Conservation (phyloP, 2,329 filamentous ascomycete species). For the Diplodia sapinea region DNA sequence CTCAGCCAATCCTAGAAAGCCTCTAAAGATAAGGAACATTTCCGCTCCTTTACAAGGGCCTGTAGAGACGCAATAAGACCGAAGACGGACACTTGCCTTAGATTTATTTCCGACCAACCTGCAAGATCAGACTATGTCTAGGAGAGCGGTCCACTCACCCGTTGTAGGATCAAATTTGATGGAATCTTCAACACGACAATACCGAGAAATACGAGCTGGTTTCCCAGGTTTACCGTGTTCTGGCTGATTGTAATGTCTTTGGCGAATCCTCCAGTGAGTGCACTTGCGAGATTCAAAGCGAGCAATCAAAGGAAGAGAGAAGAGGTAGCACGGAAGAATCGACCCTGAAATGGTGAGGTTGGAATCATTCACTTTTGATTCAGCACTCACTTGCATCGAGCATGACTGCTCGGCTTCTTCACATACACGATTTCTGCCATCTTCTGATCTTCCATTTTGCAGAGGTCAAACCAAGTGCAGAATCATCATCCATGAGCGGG, state of each 20-base stretch:
- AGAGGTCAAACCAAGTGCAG: background rate
- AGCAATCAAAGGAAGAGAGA: constrained; percentile 58
- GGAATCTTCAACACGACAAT: constrained; percentile 60
- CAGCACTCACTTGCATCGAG: background rate
- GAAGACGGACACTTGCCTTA: constrained; percentile 56
- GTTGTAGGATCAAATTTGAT: constrained; percentile 56
- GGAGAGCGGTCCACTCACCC: constrained; percentile 30
- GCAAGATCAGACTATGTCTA: background rate
- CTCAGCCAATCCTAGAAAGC: constrained; percentile 57
- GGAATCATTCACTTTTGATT: background rate
- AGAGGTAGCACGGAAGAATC: constrained; percentile 57
- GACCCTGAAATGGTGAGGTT: constrained; percentile 45
- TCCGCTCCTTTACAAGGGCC: constrained; percentile 41
- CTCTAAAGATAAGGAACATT: constrained; percentile 53
- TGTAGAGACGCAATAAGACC: constrained; percentile 56
- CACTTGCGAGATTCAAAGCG: constrained; percentile 60
- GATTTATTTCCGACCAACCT: constrained; percentile 54
- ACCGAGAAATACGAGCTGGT: constrained; percentile 60
- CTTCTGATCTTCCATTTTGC: background rate
- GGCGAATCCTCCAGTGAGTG: constrained; percentile 57
- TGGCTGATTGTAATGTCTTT: constrained; percentile 52
- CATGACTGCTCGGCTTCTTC: background rate
- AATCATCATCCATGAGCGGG: background rate
- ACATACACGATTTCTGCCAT: background rate
- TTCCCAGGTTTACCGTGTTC: constrained; percentile 59